Percentiles rank a stretch among this genome's conserved stretches.
Evolutionary conservation across 2,329 filamentous ascomycete species (phyloP).

Genomic region (Xylaria hypoxylon): DNA sequence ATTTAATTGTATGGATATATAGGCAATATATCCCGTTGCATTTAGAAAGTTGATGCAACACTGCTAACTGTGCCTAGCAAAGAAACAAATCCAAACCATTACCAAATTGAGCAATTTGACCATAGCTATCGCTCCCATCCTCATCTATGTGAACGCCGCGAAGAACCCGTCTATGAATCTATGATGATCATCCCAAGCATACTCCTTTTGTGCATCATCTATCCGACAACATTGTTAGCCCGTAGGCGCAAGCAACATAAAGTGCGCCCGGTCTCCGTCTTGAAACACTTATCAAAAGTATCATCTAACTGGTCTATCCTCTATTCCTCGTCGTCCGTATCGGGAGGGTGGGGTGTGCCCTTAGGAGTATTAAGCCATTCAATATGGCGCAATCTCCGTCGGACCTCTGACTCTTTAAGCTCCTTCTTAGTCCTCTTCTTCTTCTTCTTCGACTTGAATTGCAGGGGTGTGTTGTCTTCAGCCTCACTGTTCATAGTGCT

Average conservation of each 20-base stretch:
- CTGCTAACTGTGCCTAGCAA: constrained; percentile 8
- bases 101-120: constrained; percentile 9
- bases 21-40: background rate
- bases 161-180: constrained; percentile 38
- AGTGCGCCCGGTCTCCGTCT: background rate
- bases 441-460: constrained; percentile 93
- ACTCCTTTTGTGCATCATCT: constrained; percentile 27
- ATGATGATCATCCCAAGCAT: constrained; percentile 33
- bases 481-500: constrained; percentile 82
- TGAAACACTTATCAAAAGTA: constrained; percentile 15
- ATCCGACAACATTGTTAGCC: constrained; percentile 15
- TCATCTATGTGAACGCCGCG: constrained; percentile 38
- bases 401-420: constrained; percentile 89
- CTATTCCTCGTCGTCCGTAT: constrained; percentile 80
- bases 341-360: constrained; percentile 80
- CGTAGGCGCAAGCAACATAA: constrained; percentile 18
- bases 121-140: constrained; percentile 24
- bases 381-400: constrained; percentile 87
- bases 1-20: background rate
- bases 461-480: constrained; percentile 83
- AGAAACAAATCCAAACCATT: constrained; percentile 28
- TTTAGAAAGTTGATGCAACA: background rate
- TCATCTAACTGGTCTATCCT: constrained; percentile 23
- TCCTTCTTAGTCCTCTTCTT: constrained; percentile 99
- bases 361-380: constrained; percentile 87